These are phyloP conservation scores for Pseudogymnoascus verrucosus DNA, from an alignment of 2,329 filamentous ascomycete genomes.

Conservation along the genomic window DNA sequence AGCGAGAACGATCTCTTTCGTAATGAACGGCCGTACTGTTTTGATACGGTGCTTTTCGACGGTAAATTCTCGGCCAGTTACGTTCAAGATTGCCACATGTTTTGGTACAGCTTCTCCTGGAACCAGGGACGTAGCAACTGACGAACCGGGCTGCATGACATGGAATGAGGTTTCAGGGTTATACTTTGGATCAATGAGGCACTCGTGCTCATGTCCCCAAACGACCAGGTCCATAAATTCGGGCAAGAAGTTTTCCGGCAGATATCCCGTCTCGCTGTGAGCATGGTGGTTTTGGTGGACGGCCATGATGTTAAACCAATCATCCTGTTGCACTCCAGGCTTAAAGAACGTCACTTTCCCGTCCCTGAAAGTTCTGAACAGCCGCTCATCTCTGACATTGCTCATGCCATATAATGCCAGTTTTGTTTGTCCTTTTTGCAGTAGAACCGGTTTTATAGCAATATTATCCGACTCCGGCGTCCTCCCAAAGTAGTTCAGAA, in stretches of 20 bases:
- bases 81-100: conserved; percentile 75
- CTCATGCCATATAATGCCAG: conserved; percentile 89
- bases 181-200: conserved; percentile 71
- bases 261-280: conserved; percentile 84
- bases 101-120: conserved; percentile 86
- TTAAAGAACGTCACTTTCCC: conserved; percentile 90
- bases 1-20: conserved; percentile 69
- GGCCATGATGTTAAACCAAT: conserved; percentile 94
- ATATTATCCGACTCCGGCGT: conserved; percentile 92
- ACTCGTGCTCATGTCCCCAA: conserved; percentile 98
- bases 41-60: conserved; percentile 77
- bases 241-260: conserved; percentile 88
- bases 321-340: conserved; percentile 67
- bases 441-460: conserved; percentile 77
- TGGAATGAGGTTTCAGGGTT: conserved; percentile 88
- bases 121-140: conserved; percentile 85
- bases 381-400: conserved; percentile 89
- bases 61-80: conserved; percentile 76
- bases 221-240: conserved; percentile 86
- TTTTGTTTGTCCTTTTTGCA: conserved; percentile 91
- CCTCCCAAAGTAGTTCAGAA: conserved; percentile 94
- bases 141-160: conserved; percentile 96
- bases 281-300: conserved; percentile 96
- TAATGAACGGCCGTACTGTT: conserved; percentile 84
- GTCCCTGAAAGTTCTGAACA: conserved; percentile 90